Base-by-base conservation (phyloP, 2,329 filamentous ascomycete species). In the Graphium sp. region DNA sequence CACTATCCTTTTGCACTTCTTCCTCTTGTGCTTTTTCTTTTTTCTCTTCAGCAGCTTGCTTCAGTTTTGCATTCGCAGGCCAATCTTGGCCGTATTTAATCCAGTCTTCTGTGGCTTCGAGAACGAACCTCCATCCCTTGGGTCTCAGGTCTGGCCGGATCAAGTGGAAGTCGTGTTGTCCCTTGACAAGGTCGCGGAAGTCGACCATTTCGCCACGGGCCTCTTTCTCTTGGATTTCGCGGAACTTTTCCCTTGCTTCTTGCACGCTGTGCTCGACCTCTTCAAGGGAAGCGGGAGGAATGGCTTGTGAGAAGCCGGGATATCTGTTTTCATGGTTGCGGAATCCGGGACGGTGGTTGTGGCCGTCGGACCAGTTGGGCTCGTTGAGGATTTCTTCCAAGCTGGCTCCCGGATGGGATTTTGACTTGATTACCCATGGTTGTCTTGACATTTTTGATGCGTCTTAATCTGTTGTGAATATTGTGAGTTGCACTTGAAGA, bases 111-210 rank as follows among this genome's bases (percentile, higher is more conserved):
- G 56, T 57, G 7, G 50, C 48, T 20, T 63, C 46, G 1, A 66
- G 42, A 8, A 64, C 56, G 36, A 57, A 62, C 20, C 62, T 46
- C 60, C 62, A 66, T 6, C 57, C 55, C 5, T 50, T 29, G 4
- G 58, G 55, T 30, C 54, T 51, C 18, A 56, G 50, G 12, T 56
- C 48, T 0, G 58, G 57, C 24, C 54, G 43, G 1, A 46, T 35
- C 4, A 63, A 37, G 38, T 60, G 53, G 23, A 60, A 51, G 33
- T 63, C 51, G 41, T 58, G 29, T 24, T 48, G 40, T 16, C 37
- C 37, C 4, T 37, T 31, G 19, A 54, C 43, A 15, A 53, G 28
- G 30, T 56, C 48, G 4, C 48, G 41, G 18, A 55, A 57, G 26
- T 50, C 55, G 34, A 56, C 29, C 7, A 57, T 37, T 2, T 49